Conservation (phyloP, 2,329 filamentous ascomycete species). For the Xylariaceae sp. region DNA sequence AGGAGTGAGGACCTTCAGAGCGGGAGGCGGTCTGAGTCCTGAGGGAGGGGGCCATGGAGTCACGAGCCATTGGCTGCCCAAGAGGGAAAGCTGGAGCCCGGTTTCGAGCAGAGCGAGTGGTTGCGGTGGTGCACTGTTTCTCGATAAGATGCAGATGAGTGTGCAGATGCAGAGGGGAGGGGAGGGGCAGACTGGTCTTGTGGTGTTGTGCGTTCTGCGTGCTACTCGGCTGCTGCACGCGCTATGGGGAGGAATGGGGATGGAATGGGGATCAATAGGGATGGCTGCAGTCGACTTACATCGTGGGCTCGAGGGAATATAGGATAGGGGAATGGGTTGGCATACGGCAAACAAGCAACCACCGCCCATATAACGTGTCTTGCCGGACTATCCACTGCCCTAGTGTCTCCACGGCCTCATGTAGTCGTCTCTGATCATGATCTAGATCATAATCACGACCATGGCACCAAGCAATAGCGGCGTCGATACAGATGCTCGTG, state of each 20-base stretch:
- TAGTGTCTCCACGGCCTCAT: neutral
- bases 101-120: conserved; percentile 4
- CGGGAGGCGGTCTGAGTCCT: neutral
- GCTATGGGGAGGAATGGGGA: neutral
- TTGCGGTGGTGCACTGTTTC: conserved; percentile 7
- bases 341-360: neutral
- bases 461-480: conserved; percentile 1
- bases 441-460: neutral
- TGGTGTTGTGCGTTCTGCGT: conserved; percentile 17
- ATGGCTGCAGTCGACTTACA: conserved; percentile 14
- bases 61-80: neutral
- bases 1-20: neutral
- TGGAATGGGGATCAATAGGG: neutral
- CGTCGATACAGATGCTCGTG: conserved; percentile 1
- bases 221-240: conserved; percentile 11
- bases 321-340: neutral
- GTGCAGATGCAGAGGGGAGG: neutral
- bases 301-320: neutral
- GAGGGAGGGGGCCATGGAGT: conserved; percentile 5
- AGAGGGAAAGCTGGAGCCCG: conserved; percentile 2
- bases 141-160: conserved; percentile 12
- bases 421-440: neutral
- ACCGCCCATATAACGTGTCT: neutral
- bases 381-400: neutral
- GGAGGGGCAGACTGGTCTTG: conserved; percentile 12